Base-by-base conservation (phyloP, 371 early-diverging fungal species). In the Chytridiales sp. region DNA sequence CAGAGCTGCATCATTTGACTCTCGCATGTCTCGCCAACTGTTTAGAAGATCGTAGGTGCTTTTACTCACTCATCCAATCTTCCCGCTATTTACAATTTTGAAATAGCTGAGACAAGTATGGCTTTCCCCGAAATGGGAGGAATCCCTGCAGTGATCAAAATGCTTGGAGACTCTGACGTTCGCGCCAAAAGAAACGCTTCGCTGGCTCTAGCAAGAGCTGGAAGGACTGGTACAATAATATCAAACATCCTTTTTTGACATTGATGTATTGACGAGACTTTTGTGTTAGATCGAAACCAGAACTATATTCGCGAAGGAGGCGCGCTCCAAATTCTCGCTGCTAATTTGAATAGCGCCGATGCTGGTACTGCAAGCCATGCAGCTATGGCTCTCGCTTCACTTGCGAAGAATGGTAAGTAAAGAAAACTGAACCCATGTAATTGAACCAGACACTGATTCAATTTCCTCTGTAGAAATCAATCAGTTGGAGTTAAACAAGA, bases 241-340 rank as follows among this genome's bases (percentile, higher is more conserved):
- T 13, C 31, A 41, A 47, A 49, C 11, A 40, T 43, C 8, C 24
- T n/a, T 19, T 1, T 47, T 64, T 34, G 43, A 19, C 17, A 0
- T 30, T 62, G 0, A 4, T 58, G 31, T 56, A 24, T 11, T 15
- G n/a, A 31, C 19, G 65, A 46, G 31, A 17, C 46, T 11, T n/a
- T n/a, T n/a, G n/a, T n/a, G n/a, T n/a, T 56, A 72, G 76, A 74
- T n/a, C 55, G 69, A 19, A 73, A 66, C 38, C 77, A 79, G 52
- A 47, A 41, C 17, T 60, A 48, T 43, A 59, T 72, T 11, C 53
- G 76, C 4, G 80, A 79, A 30, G 58, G 61, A 11, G 80, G 80
- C 2, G 71, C 68, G 2, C 50, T 79, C 1, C 61, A 57, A 6
- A 44, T 49, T 1, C 56, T 79, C 4, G 31, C 58, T 4, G 46